These are phyloP conservation scores for Gracilaria caudata DNA, from an alignment of 23 red algal genomes.

Conservation along the genomic window DNA sequence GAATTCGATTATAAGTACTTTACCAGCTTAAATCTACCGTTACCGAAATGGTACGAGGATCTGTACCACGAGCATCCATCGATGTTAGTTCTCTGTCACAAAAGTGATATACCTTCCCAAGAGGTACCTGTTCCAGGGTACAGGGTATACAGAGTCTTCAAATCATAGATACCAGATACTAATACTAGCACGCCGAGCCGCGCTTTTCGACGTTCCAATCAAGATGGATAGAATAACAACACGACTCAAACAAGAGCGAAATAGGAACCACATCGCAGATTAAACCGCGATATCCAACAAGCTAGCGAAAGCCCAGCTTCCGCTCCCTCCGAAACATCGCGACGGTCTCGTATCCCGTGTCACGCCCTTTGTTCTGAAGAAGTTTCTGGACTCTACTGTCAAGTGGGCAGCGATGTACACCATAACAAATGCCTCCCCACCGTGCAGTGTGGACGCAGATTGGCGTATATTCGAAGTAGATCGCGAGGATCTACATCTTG, in stretches of 20 bases:
- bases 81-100: not conserved
- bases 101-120: not conserved
- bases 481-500: not conserved
- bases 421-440: not conserved
- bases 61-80: constrained; percentile 17
- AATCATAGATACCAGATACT: not conserved
- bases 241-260: not conserved
- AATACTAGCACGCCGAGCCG: not conserved
- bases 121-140: constrained; percentile 27
- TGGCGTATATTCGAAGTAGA: not conserved
- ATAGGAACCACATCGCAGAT: no score
- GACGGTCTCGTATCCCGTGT: not conserved
- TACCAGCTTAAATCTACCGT: not conserved
- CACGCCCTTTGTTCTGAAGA: not conserved
- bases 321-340: not conserved
- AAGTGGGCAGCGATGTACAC: not conserved
- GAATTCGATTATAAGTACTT: constrained; percentile 22
- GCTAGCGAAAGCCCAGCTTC: not conserved
- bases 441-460: not conserved
- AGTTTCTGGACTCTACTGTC: not conserved
- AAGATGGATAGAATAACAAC: not conserved
- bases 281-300: not conserved
- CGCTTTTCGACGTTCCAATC: not conserved
- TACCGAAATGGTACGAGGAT: constrained; percentile 18
- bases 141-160: constrained; percentile 16